A percentile compares a stretch with the other conserved stretches of the same genome.
Conservation (phyloP, 352 stramenopile species). For the Globisporangium middletonii region DNA sequence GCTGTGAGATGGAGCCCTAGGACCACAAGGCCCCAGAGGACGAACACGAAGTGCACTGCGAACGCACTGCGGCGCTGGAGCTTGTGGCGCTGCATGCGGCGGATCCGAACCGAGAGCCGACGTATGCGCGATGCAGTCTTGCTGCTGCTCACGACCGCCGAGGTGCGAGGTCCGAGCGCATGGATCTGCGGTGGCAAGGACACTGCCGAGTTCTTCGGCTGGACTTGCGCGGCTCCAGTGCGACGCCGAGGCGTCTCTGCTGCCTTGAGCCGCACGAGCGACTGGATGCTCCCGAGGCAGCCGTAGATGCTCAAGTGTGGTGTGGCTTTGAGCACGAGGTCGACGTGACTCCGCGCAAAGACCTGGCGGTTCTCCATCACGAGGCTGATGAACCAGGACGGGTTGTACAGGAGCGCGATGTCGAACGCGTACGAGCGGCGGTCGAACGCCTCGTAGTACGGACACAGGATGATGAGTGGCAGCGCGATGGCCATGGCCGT, state of each 20-base stretch:
- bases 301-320: conserved; percentile 19
- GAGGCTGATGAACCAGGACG: conserved; percentile 16
- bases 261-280: conserved; percentile 3
- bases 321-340: conserved; percentile 17
- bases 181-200: not conserved
- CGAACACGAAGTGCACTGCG: conserved; percentile 2
- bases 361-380: conserved; percentile 22
- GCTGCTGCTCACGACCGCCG: not conserved
- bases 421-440: conserved; percentile 1
- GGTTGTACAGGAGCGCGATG: conserved; percentile 9
- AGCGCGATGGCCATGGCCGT: conserved; percentile 8
- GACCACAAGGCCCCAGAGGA: conserved; percentile 9
- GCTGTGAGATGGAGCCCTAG: conserved; percentile 2
- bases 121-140: not conserved
- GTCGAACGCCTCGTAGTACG: conserved; percentile 14
- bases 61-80: not conserved
- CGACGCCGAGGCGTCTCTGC: not conserved
- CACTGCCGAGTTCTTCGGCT: not conserved
- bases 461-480: conserved; percentile 12
- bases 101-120: conserved; percentile 2
- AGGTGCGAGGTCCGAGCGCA: not conserved
- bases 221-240: not conserved
- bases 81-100: conserved; percentile 8
- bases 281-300: conserved; percentile 14
- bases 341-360: conserved; percentile 8